Evolutionary conservation across 306 rosid genomes (phyloP).

Genomic region (Canavalia gladiata): DNA sequence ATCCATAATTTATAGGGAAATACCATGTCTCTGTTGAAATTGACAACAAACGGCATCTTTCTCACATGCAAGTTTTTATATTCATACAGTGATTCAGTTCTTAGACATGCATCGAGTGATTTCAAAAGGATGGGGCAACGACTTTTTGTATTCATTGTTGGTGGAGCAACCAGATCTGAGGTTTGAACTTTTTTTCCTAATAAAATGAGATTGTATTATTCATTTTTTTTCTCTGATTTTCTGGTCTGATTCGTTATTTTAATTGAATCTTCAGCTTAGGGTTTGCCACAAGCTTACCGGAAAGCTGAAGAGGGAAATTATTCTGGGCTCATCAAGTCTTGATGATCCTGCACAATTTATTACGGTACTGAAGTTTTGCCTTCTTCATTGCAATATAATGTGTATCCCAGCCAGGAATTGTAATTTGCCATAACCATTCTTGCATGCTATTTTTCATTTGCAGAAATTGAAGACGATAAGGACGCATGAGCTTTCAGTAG

Average conservation of each 20-base stretch:
- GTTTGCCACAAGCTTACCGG: conserved; percentile 93
- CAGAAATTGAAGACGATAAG: conserved; percentile 89
- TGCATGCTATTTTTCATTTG: conserved; percentile 35
- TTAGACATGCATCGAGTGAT: conserved; percentile 88
- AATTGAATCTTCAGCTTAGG: conserved; percentile 75
- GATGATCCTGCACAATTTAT: conserved; percentile 94
- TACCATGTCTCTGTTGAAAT: conserved; percentile 28
- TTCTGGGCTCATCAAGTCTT: conserved; percentile 89
- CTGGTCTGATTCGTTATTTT: conserved; percentile 22
- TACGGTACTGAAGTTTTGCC: conserved; percentile 62
- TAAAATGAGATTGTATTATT: conserved; percentile 36
- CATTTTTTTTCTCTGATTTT: neutral
- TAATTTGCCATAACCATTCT: conserved; percentile 29
- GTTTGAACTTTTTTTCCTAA: conserved; percentile 47
- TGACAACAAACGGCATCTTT: neutral
- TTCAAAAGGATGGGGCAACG: conserved; percentile 91
- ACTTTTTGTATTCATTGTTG: conserved; percentile 87
- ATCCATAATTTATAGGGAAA: conserved; percentile 4
- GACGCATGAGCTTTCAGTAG: conserved; percentile 74
- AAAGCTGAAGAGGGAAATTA: conserved; percentile 85
- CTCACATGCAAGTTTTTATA: conserved; percentile 19
- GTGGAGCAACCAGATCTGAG: conserved; percentile 99
- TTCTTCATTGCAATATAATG: conserved; percentile 13
- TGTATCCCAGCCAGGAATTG: conserved; percentile 29
- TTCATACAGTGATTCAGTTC: conserved; percentile 77